A percentile compares a stretch with the other conserved stretches of the same genome.
Conservation (phyloP, 2,329 filamentous ascomycete genomes). For the Apiospora aurea region DNA sequence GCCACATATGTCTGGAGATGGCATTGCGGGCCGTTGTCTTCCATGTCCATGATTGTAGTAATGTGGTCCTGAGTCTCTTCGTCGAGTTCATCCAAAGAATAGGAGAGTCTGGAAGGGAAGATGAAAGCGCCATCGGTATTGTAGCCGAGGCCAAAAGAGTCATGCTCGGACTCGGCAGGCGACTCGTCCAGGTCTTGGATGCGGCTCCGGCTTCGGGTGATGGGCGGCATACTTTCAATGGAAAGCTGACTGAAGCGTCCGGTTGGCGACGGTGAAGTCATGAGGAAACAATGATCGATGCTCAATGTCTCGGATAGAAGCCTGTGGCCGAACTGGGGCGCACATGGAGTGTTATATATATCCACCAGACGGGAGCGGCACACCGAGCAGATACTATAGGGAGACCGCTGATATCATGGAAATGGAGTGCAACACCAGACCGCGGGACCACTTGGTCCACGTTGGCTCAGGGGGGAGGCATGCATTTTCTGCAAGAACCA, state of each 20-base stretch:
- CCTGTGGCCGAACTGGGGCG: not conserved
- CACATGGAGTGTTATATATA: constrained; percentile 15
- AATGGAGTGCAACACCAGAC: constrained; percentile 25
- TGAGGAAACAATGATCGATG: not conserved
- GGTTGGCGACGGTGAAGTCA: constrained; percentile 40
- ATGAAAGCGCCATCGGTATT: constrained; percentile 38
- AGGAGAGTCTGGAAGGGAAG: constrained; percentile 46
- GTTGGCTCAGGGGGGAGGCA: constrained; percentile 32
- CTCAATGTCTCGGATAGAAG: not conserved
- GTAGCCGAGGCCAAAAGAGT: constrained; percentile 40
- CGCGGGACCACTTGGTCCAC: constrained; percentile 34
- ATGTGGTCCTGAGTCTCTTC: constrained; percentile 42
- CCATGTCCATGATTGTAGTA: not conserved
- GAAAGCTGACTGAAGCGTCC: constrained; percentile 50
- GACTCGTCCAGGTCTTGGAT: constrained; percentile 36
- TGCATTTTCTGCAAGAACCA: constrained; percentile 8
- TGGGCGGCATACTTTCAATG: constrained; percentile 48
- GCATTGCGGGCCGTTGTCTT: not conserved
- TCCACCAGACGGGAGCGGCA: constrained; percentile 27
- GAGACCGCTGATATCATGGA: constrained; percentile 23
- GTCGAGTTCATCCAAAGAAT: constrained; percentile 43
- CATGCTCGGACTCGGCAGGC: constrained; percentile 30
- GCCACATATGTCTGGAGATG: constrained; percentile 56
- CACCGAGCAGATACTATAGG: constrained; percentile 34
- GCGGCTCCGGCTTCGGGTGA: constrained; percentile 42